These are phyloP conservation scores for Fonsecaea pedrosoi DNA, from an alignment of 2,329 filamentous ascomycete genomes.

Conservation along the genomic window DNA sequence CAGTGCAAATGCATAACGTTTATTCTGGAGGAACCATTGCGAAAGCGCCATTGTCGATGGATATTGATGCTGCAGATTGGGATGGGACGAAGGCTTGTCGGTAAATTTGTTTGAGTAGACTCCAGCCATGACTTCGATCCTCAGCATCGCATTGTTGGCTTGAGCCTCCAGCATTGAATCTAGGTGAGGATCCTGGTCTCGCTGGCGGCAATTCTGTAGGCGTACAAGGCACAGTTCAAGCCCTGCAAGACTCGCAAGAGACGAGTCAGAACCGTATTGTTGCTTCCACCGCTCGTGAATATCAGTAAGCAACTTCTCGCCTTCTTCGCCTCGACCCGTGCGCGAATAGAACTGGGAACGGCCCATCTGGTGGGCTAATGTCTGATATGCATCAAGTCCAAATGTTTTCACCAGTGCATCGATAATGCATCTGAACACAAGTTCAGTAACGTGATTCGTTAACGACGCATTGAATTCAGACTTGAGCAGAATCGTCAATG, in stretches of 20 bases:
- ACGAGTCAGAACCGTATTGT: constrained; percentile 19
- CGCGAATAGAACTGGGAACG: constrained; percentile 29
- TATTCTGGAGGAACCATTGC: constrained; percentile 28
- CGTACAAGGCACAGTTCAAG: constrained; percentile 24
- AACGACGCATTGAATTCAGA: constrained; percentile 18
- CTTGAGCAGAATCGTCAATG: constrained; percentile 20
- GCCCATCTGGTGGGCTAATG: constrained; percentile 27
- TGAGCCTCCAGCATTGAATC: constrained; percentile 18
- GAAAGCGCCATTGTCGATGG: constrained; percentile 11
- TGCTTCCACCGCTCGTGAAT: constrained; percentile 21
- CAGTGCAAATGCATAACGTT: constrained; percentile 27
- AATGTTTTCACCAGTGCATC: constrained; percentile 25
- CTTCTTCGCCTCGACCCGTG: constrained; percentile 17
- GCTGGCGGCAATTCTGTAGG: constrained; percentile 8
- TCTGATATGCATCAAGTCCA: constrained; percentile 24
- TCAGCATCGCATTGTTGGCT: constrained; percentile 25
- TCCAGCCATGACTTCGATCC: constrained; percentile 24
- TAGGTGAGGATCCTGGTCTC: background rate
- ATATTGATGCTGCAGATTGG: background rate
- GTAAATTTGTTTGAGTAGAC: constrained; percentile 22
- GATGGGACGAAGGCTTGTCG: constrained; percentile 3
- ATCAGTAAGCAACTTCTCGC: constrained; percentile 15
- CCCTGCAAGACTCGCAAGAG: constrained; percentile 23
- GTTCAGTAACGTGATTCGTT: constrained; percentile 21
- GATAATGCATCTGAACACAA: constrained; percentile 30